Percentiles rank a stretch among this genome's conserved stretches.
phyloP scores from a whole-genome alignment of 352 stramenopile genomes.

The Phytophthora podocarpi region DNA sequence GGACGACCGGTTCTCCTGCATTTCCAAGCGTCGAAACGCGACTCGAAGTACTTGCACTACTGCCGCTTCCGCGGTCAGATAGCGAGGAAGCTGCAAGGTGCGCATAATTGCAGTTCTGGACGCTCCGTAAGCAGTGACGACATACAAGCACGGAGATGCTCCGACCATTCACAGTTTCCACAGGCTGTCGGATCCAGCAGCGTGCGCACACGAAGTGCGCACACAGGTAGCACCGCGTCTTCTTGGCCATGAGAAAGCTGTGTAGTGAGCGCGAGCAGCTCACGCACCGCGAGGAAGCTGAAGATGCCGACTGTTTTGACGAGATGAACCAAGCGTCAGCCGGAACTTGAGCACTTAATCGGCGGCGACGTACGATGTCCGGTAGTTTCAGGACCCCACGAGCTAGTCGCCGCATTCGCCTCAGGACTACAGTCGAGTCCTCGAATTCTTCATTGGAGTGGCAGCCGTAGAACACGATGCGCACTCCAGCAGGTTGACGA shows the following conservation, averaged over 20 bases:
- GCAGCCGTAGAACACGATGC: constrained; percentile 21
- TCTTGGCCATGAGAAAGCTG: constrained; percentile 29
- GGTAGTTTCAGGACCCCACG: constrained; percentile 22
- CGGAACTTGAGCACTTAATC: constrained; percentile 15
- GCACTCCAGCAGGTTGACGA: constrained; percentile 14
- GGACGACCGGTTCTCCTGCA: constrained; percentile 3
- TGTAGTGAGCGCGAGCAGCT: constrained; percentile 51
- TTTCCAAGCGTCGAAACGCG: neutral
- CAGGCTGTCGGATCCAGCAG: constrained; percentile 32
- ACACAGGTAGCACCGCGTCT: constrained; percentile 41
- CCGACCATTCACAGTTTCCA: constrained; percentile 33
- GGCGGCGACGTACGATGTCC: constrained; percentile 16
- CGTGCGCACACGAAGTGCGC: constrained; percentile 39
- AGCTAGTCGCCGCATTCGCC: constrained; percentile 15
- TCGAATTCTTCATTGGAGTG: neutral
- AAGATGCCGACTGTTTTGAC: neutral
- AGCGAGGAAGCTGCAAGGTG: constrained; percentile 22
- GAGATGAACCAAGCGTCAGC: constrained; percentile 10
- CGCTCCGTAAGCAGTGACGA: constrained; percentile 42
- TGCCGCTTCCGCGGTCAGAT: constrained; percentile 12
- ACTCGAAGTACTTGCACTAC: constrained; percentile 25
- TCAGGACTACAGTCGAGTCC: neutral
- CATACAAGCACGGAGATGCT: constrained; percentile 48
- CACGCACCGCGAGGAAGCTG: constrained; percentile 37
- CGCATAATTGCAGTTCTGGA: constrained; percentile 52